Conservation (phyloP, 2,329 filamentous ascomycete genomes). For the Lachnellula subtilissima region DNA sequence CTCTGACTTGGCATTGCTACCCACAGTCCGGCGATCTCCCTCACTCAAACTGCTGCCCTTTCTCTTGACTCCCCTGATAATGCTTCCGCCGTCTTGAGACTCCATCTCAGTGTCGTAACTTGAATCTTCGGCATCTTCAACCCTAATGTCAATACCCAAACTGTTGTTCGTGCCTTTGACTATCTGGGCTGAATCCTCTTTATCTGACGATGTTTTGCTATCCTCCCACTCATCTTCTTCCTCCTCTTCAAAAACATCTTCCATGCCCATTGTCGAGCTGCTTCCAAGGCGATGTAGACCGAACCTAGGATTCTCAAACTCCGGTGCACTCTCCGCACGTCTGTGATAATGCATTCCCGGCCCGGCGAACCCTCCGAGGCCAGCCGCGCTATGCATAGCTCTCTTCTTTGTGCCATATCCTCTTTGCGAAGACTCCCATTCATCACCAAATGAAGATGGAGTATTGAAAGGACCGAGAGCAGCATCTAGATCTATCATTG, state of each 20-base stretch:
- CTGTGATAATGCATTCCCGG: conserved; percentile 72
- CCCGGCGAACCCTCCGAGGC: conserved; percentile 62
- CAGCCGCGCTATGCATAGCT: conserved; percentile 71
- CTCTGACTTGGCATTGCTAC: conserved; percentile 39
- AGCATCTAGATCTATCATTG: conserved; percentile 90
- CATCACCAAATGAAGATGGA: conserved; percentile 56
- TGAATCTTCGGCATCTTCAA: conserved; percentile 40
- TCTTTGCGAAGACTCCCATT: conserved; percentile 63
- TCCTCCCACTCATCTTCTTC: conserved; percentile 51
- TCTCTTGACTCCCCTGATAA: conserved; percentile 33
- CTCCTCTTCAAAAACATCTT: conserved; percentile 82
- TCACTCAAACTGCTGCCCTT: conserved; percentile 45
- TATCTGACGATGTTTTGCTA: conserved; percentile 30
- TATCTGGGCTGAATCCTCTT: conserved; percentile 28
- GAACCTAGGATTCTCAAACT: conserved; percentile 67
- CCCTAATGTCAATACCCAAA: conserved; percentile 40
- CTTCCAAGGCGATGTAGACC: conserved; percentile 56
- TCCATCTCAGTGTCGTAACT: conserved; percentile 36
- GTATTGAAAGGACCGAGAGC: conserved; percentile 91
- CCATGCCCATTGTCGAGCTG: conserved; percentile 77
- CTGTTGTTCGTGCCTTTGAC: conserved; percentile 35
- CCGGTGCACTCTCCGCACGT: conserved; percentile 74
- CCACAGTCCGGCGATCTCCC: conserved; percentile 33
- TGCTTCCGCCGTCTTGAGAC: conserved; percentile 24
- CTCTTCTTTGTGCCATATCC: conserved; percentile 52